Conservation (phyloP, 768 basidiomycete genomes). For the Holtermanniella nyarrowii region DNA sequence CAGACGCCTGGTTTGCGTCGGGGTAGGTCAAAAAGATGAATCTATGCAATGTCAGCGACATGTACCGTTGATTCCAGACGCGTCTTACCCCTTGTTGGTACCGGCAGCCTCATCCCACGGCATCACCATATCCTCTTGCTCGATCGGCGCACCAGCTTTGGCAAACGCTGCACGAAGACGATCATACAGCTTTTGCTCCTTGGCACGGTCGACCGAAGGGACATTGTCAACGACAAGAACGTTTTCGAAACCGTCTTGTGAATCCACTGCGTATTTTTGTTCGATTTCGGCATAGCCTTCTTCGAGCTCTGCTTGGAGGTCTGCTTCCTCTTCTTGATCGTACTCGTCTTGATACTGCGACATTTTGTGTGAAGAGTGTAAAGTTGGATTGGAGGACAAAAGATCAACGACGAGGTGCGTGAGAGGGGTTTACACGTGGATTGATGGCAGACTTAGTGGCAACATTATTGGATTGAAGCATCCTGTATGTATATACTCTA, state of each 20-base stretch:
- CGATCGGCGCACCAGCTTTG: constrained; percentile 66
- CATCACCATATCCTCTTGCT: constrained; percentile 66
- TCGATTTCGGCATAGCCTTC: constrained; percentile 33
- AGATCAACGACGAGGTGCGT: no score
- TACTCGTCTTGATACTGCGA: constrained; percentile 2
- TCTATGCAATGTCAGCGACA: constrained; percentile 44
- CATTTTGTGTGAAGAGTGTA: neutral
- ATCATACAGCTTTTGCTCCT: constrained; percentile 67
- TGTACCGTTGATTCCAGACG: constrained; percentile 3
- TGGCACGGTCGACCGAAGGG: constrained; percentile 76
- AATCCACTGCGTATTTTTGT: constrained; percentile 69
- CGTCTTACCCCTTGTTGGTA: constrained; percentile 83
- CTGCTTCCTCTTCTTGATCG: constrained; percentile 26
- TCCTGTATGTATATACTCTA: no score
- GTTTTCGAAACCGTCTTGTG: constrained; percentile 80
- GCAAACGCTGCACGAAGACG: constrained; percentile 76
- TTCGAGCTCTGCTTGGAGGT: constrained; percentile 30
- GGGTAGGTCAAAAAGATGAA: constrained; percentile 59
- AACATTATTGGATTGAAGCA: no score
- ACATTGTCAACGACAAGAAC: constrained; percentile 86
- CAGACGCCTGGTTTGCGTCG: constrained; percentile 36
- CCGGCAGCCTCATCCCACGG: constrained; percentile 75
- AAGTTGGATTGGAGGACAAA: neutral
- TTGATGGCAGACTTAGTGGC: no score
- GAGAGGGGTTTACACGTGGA: no score